phyloP scores from a whole-genome alignment of 805 yeast genomes.

The Zygotorulaspora danielsina region DNA sequence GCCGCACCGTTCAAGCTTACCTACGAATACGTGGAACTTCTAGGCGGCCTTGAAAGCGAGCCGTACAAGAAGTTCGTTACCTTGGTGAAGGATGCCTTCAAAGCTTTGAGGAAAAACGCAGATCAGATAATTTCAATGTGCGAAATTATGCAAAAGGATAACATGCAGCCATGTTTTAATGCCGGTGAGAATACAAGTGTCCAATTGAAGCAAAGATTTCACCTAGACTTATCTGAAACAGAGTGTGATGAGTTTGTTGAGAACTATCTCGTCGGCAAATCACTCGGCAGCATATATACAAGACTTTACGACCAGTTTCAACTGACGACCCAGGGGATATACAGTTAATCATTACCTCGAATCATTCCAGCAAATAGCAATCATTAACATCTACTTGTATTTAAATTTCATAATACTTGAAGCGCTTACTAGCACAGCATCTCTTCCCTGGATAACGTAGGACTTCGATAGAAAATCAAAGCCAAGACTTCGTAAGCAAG shows the following conservation, averaged over 20 bases:
- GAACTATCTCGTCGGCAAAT: conserved; percentile 65
- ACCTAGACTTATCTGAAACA: conserved; percentile 63
- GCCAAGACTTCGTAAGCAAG: too few relatives aligned
- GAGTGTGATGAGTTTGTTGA: conserved; percentile 74
- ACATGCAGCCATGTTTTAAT: conserved; percentile 84
- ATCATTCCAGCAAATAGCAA: too few relatives aligned
- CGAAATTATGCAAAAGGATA: conserved; percentile 90
- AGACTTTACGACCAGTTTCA: conserved; percentile 94
- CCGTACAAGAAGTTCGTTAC: conserved; percentile 56
- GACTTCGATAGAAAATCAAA: too few relatives aligned
- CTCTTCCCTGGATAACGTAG: too few relatives aligned
- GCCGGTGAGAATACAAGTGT: conserved; percentile 81
- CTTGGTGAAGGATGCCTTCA: conserved; percentile 69
- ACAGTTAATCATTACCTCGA: conserved; percentile 40
- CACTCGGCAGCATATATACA: conserved; percentile 84
- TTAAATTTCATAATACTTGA: not conserved
- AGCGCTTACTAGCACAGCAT: not conserved
- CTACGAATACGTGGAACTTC: conserved; percentile 76
- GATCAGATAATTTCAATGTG: conserved; percentile 78
- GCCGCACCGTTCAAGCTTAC: conserved; percentile 96
- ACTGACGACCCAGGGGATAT: conserved; percentile 90
- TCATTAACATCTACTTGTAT: too few relatives aligned
- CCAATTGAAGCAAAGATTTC: conserved; percentile 76
- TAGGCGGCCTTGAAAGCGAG: conserved; percentile 73
- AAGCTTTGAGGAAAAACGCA: conserved; percentile 64